These are phyloP conservation scores for Brassica balearica DNA, from an alignment of 441 rosid species.

Conservation along the genomic window DNA sequence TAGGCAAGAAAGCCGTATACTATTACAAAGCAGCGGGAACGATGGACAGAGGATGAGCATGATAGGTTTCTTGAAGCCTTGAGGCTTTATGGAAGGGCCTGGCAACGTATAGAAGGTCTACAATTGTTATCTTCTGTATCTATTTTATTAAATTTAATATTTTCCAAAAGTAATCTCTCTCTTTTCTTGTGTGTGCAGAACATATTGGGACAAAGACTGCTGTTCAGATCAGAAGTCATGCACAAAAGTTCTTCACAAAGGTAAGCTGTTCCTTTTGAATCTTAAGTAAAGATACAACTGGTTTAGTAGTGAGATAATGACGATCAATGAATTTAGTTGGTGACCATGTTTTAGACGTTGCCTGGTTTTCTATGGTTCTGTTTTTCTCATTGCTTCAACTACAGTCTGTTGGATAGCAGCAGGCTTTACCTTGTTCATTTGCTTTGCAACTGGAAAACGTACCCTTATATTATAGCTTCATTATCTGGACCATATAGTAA, in stretches of 20 bases:
- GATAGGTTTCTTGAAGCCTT: conserved; percentile 95
- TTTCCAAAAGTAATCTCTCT: not conserved
- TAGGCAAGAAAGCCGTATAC: conserved; percentile 97
- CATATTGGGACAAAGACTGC: conserved; percentile 99
- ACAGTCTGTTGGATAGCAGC: not conserved
- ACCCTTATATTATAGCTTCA: not conserved
- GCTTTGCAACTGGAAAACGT: not conserved
- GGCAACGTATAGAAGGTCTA: conserved; percentile 99
- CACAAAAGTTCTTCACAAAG: conserved; percentile 98
- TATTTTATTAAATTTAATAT: no score
- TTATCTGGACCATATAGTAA: not conserved
- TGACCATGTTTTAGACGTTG: not conserved
- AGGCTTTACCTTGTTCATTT: not conserved
- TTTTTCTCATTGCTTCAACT: not conserved
- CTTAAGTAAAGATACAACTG: not conserved
- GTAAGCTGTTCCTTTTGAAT: conserved; percentile 45
- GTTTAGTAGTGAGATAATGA: not conserved
- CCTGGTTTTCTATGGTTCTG: not conserved
- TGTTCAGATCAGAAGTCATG: conserved; percentile 62
- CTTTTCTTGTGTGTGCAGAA: conserved; percentile 29
- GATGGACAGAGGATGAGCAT: conserved; percentile 99
- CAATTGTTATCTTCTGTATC: not conserved
- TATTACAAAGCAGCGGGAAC: conserved; percentile 93
- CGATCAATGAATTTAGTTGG: not conserved
- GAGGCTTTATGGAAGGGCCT: conserved; percentile 96